Conservation (phyloP, 148 eudicot species). For the Gaultheria prostrata region DNA sequence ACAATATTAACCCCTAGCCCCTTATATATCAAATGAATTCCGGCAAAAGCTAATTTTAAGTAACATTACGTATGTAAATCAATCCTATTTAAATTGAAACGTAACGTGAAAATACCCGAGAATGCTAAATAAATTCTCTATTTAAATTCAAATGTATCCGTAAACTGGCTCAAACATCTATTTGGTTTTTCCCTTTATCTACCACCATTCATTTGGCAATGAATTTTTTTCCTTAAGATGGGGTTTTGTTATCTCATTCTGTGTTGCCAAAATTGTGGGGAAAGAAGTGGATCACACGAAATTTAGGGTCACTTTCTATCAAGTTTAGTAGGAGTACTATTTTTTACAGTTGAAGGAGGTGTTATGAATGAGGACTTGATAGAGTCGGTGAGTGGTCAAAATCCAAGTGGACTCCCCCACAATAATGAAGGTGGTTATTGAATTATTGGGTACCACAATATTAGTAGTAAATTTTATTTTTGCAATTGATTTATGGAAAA, state of each 20-base stretch:
- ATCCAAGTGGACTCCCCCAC: neutral
- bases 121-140: neutral
- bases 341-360: neutral
- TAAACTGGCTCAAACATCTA: too few species aligned
- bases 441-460: neutral
- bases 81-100: too few species aligned
- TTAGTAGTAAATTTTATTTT: neutral
- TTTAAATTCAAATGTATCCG: too few species aligned
- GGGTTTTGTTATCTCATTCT: neutral
- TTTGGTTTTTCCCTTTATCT: neutral
- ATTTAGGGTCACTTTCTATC: conserved; percentile 2
- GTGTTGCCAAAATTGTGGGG: neutral
- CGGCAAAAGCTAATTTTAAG: neutral
- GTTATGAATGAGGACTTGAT: neutral
- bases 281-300: neutral
- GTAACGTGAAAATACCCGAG: too few species aligned
- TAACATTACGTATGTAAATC: neutral
- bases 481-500: neutral
- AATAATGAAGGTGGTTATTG: neutral
- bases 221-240: neutral
- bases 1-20: neutral
- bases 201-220: neutral
- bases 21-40: neutral
- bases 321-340: neutral
- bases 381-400: conserved; percentile 9